Base-by-base conservation (phyloP, 257 asterid species). In the Anisodus acutangulus region DNA sequence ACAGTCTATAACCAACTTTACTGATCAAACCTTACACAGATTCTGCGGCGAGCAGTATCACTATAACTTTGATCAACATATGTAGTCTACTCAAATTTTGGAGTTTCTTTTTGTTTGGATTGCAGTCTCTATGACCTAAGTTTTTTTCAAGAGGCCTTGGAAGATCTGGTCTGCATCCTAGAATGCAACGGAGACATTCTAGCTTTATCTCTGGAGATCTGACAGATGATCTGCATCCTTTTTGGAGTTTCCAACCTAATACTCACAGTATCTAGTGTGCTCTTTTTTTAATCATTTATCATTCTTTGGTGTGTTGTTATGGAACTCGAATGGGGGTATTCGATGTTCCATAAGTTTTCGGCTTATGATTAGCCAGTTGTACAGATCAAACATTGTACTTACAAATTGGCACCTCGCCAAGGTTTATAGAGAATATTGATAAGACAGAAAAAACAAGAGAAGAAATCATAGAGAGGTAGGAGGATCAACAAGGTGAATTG, bases 331-430 rank as follows among this genome's bases (percentile, higher is more conserved):
- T 90, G 82, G 57, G 95, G 94, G 80, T 86, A 86, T 91, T 91
- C 88, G 83, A 19, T 74, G 87, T 89, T 89, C 94, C 79, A 57
- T 74, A 83, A 88, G 86, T 85, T 84, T 85, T 90, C 80, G 83
- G 97, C 97, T 93, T 88, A 88, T 79, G 87, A 85, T 87, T 88
- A n/a, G 98, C 98, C 92, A 87, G 90, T 82, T 95, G 98, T 95
- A 94, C 93, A 95, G 93, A 91, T 78, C 83, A 88, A 89, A 89
- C 90, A 89, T 86, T 87, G 93, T 95, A 92, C 86, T 92, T 93
- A 93, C 88, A 92, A 90, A 86, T 86, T 78, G 98, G 97, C 97
- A 93, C 78, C 91, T 93, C 92, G 94, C 98, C 96, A 88, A 88
- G 83, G 85, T 92, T 90, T 84, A 88, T 87, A 91, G 95, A 89